Conservation (phyloP, 306 rosid genomes). For the Cucumis cinereus region DNA sequence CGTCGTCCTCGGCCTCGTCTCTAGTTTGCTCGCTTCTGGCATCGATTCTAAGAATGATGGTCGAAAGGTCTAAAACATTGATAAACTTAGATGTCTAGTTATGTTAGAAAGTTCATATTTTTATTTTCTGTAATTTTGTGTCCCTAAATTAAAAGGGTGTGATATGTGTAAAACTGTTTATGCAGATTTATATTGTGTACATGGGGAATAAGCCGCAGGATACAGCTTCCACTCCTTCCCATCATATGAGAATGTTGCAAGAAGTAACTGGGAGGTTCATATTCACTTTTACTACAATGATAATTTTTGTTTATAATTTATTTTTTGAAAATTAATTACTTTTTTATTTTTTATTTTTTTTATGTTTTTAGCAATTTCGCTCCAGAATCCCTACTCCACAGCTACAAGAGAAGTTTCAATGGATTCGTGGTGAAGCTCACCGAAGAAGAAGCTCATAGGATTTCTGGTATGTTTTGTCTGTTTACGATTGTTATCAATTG, state of each 20-base stretch:
- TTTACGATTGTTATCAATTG: too few species aligned
- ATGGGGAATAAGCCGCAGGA: constrained; percentile 25
- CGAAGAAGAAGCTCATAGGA: constrained; percentile 16
- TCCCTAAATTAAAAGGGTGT: too few species aligned
- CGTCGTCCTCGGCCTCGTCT: background rate
- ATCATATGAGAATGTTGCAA: constrained; percentile 21
- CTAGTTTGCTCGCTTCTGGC: background rate
- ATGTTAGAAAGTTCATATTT: too few species aligned
- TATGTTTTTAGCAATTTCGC: background rate
- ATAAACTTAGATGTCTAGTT: background rate
- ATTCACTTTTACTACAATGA: background rate
- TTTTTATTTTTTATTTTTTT: background rate
- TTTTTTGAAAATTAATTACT: background rate
- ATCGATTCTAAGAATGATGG: background rate
- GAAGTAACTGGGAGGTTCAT: constrained; percentile 18
- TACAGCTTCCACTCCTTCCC: background rate
- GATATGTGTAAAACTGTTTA: background rate
- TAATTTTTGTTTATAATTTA: background rate
- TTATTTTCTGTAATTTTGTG: too few species aligned
- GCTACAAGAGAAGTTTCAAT: constrained; percentile 26
- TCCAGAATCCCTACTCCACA: constrained; percentile 19
- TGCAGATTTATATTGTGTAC: constrained; percentile 11
- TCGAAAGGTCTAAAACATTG: background rate
- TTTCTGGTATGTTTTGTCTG: constrained; percentile 6
- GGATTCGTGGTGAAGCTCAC: constrained; percentile 27